Conservation (phyloP, 2,329 filamentous ascomycete species). For the Bipolaris victoriae region DNA sequence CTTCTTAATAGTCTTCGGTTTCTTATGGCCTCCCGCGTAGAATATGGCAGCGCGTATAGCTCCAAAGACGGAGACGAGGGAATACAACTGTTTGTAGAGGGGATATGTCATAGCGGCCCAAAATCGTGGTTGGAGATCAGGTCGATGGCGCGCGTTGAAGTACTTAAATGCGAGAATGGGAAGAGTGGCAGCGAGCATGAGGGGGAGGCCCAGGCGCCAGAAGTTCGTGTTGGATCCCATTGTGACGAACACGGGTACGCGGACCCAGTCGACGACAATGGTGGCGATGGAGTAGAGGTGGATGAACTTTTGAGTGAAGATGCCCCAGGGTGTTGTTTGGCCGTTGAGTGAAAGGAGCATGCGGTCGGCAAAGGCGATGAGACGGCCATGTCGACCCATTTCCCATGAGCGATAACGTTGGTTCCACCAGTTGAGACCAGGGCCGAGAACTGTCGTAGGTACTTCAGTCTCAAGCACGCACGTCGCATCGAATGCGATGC, state of each 20-base stretch:
- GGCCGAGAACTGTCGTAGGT: slow-evolving; percentile 24
- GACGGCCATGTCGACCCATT: slow-evolving; percentile 27
- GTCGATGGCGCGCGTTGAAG: slow-evolving; percentile 17
- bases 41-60: slow-evolving; percentile 19
- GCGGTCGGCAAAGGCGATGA: slow-evolving; percentile 20
- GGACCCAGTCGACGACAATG: slow-evolving; percentile 27
- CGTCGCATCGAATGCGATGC: slow-evolving; percentile 23
- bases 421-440: slow-evolving; percentile 27
- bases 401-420: slow-evolving; percentile 25
- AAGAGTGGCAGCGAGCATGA: slow-evolving; percentile 21
- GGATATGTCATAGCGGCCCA: slow-evolving; percentile 22
- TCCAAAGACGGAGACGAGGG: slow-evolving; percentile 20
- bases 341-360: slow-evolving; percentile 21
- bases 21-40: slow-evolving; percentile 22
- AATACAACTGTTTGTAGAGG: slow-evolving; percentile 25
- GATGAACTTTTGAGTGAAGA: slow-evolving; percentile 25
- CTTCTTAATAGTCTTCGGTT: slow-evolving; percentile 19
- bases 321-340: slow-evolving; percentile 18
- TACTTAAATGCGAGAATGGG: slow-evolving; percentile 23
- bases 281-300: slow-evolving; percentile 23
- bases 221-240: slow-evolving; percentile 18
- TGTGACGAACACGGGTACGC: slow-evolving; percentile 21
- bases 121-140: slow-evolving; percentile 21
- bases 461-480: slow-evolving; percentile 26
- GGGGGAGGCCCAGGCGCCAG: slow-evolving; percentile 17